Evolutionary conservation across 441 rosid species (phyloP).

Genomic region (Cnidoscolus chayamansa): DNA sequence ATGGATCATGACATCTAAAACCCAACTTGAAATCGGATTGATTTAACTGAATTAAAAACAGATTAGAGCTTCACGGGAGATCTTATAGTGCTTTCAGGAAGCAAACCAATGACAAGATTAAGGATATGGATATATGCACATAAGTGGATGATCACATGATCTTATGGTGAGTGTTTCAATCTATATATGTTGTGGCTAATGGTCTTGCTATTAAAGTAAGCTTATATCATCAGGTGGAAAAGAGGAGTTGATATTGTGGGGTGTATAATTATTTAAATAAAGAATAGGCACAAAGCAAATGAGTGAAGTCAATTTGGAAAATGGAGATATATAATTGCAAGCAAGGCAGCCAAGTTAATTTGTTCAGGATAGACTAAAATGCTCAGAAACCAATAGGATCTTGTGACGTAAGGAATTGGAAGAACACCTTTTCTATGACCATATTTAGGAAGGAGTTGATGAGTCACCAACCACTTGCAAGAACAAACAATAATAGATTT

Average conservation of each 20-base stretch:
- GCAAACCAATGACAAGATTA: neutral
- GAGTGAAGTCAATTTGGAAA: conserved; percentile 44
- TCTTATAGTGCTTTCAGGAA: too few species aligned
- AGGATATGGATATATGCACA: conserved; percentile 30
- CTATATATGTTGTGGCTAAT: conserved; percentile 47
- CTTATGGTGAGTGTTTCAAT: conserved; percentile 17
- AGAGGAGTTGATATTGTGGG: conserved; percentile 33
- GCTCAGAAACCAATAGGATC: conserved; percentile 26
- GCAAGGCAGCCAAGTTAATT: conserved; percentile 24
- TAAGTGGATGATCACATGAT: conserved; percentile 25
- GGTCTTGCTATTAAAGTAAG: conserved; percentile 37
- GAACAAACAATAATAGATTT: neutral
- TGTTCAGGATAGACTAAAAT: conserved; percentile 15
- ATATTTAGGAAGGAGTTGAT: conserved; percentile 33
- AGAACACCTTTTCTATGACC: conserved; percentile 25
- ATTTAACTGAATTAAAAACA: too few species aligned
- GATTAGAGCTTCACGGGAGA: too few species aligned
- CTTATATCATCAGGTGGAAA: conserved; percentile 54
- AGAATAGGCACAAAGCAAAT: conserved; percentile 27
- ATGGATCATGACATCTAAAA: too few species aligned
- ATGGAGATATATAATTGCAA: conserved; percentile 30
- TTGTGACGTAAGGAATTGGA: conserved; percentile 35
- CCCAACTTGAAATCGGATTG: too few species aligned
- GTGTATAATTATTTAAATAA: conserved; percentile 43
- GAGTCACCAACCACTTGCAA: conserved; percentile 55